A percentile compares a stretch with the other conserved stretches of the same genome.
phyloP scores from a whole-genome alignment of 106 monocot species.

The Dendrobium officinale region DNA sequence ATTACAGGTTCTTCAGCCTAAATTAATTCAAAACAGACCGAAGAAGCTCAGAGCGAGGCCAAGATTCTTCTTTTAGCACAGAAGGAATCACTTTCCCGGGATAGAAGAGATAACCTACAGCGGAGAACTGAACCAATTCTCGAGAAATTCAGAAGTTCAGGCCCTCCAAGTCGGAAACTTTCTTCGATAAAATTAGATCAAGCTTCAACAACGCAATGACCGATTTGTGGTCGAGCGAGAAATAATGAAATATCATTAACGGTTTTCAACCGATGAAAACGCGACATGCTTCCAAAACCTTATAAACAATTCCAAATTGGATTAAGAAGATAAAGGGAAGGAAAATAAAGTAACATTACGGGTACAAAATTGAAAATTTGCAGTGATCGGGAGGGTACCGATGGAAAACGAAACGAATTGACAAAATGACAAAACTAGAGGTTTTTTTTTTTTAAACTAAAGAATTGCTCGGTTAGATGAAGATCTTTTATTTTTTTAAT shows the following conservation, averaged over 20 bases:
- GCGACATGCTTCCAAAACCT: too few species aligned
- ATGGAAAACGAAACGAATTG: too few species aligned
- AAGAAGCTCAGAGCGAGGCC: background rate
- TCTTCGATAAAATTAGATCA: background rate
- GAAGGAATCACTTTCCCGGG: background rate
- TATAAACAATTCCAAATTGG: too few species aligned
- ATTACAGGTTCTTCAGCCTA: background rate
- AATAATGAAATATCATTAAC: background rate
- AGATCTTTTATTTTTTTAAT: too few species aligned
- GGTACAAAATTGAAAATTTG: too few species aligned
- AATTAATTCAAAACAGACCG: background rate
- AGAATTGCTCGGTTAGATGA: too few species aligned
- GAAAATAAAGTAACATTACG: too few species aligned
- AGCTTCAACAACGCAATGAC: background rate
- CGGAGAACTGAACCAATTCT: background rate
- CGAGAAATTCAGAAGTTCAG: background rate
- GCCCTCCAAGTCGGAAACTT: background rate
- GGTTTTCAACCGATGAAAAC: background rate
- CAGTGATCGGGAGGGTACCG: too few species aligned
- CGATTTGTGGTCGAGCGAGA: background rate
- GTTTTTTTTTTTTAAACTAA: too few species aligned
- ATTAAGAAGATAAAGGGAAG: too few species aligned
- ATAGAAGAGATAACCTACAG: background rate
- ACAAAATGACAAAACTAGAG: too few species aligned
- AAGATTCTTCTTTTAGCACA: background rate